Conservation (phyloP, 73 alveolate genomes). For the Uronychia setigera region DNA sequence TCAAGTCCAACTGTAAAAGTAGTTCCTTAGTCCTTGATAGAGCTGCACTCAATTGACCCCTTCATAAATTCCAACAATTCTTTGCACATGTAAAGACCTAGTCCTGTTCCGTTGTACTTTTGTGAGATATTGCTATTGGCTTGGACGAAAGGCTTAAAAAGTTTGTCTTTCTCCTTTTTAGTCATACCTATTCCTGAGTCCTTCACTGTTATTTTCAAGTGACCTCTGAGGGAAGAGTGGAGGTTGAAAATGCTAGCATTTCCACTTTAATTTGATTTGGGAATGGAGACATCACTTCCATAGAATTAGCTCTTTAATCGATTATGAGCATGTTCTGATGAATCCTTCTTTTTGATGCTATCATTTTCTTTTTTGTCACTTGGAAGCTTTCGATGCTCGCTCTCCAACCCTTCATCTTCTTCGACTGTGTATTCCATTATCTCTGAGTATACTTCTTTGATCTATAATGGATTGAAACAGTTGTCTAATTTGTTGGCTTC, state of each 20-base stretch:
- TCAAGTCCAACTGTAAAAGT: not conserved
- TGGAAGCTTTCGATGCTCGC: too few relatives aligned
- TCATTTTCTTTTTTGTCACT: too few relatives aligned
- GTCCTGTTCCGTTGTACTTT: not conserved
- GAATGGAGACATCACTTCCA: too few relatives aligned
- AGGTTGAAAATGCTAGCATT: too few relatives aligned
- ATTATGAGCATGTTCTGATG: too few relatives aligned
- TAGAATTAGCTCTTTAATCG: too few relatives aligned
- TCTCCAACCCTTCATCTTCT: not conserved
- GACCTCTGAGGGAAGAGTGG: not conserved
- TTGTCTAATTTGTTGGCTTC: too few relatives aligned
- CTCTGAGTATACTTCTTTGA: too few relatives aligned
- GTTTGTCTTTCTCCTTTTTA: not conserved
- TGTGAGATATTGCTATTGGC: not conserved
- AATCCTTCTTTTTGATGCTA: too few relatives aligned
- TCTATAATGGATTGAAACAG: too few relatives aligned
- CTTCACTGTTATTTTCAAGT: not conserved
- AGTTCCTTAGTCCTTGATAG: not conserved
- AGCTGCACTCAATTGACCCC: not conserved
- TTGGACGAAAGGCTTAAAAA: not conserved
- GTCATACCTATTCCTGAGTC: conserved; percentile 3
- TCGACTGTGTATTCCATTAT: too few relatives aligned
- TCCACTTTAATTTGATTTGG: too few relatives aligned
- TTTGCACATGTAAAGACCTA: conserved; percentile 7
- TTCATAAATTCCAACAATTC: not conserved